phyloP scores from a whole-genome alignment of 768 basidiomycete species.

The Serendipita sp. region DNA sequence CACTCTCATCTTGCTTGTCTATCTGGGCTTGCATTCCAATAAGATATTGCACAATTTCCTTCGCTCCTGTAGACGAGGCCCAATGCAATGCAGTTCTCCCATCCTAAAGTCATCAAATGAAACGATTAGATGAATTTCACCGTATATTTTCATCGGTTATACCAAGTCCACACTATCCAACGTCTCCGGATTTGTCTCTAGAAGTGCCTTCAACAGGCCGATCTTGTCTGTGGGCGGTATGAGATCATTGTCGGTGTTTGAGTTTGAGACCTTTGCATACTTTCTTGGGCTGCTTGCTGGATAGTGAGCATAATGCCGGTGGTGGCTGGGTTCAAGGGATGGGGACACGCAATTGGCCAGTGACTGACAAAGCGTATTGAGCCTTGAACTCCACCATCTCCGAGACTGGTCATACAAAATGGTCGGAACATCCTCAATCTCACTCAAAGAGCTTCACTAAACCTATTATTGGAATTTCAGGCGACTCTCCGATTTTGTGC shows the following conservation, averaged over 20 bases:
- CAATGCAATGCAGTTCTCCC: slow-evolving; percentile 72
- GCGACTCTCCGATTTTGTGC: slow-evolving; percentile 81
- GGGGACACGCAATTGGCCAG: not conserved
- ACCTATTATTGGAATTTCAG: slow-evolving; percentile 14
- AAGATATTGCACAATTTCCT: slow-evolving; percentile 50
- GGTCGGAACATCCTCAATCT: not conserved
- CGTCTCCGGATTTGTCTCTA: not conserved
- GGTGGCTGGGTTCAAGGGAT: not conserved
- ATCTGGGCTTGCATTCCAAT: slow-evolving; percentile 56
- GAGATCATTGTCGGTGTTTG: not conserved
- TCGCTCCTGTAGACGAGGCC: slow-evolving; percentile 52
- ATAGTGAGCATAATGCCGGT: not conserved
- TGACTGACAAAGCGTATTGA: not conserved
- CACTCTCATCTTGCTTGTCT: slow-evolving; percentile 43
- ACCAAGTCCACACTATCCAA: not conserved
- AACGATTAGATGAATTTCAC: too few relatives aligned
- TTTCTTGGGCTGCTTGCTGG: slow-evolving; percentile 2
- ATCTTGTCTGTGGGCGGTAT: not conserved
- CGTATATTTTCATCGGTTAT: too few relatives aligned
- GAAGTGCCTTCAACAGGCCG: not conserved
- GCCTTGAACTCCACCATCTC: not conserved
- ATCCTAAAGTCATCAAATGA: too few relatives aligned
- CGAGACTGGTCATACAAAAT: not conserved
- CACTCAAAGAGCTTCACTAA: too few relatives aligned
- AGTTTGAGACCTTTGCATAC: not conserved